Base-by-base conservation (phyloP, 441 rosid genomes). In the Arabidopsis lyrata region DNA sequence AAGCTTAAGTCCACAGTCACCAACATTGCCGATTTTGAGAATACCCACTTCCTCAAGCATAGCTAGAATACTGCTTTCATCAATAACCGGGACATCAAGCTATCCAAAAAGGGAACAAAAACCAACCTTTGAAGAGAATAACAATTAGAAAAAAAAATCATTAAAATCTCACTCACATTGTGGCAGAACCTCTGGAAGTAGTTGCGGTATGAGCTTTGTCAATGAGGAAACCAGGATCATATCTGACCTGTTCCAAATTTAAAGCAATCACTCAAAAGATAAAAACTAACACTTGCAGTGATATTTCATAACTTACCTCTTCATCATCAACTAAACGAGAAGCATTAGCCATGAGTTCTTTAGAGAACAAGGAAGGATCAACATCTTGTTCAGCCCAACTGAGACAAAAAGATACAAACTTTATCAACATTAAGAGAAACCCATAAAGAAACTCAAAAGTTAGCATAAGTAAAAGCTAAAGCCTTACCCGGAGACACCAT, bases 331-430 rank as follows among this genome's bases (percentile, higher is more conserved):
- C 86, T 0, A 92, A 41, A 73, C 74, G 74, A 47, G 86, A 86
- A 82, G 89, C 93, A 80, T 87, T 88, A 39, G 86, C 79, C 86
- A 92, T 89, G 67, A 94, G 77, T 80, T 94, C 97, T 68, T 63
- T 80, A 4, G 99, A 82, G 63, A 95, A 95, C 57, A 95, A 69
- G n/a, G 97, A 86, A 78, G 99, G 97, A 79, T 95, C 97, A 84
- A 95, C 97, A 81, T 95, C 84, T 77, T 79, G 77, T 77, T 87
- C 97, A 73, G 94, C 97, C 97, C 99, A 94, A 68, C 99, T 92
- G 75, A 63, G 70, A 81, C 65, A 18, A 22, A 34, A 79, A 68
- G 55, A 72, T 60, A 60, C 0, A 60, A 66, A 52, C 68, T 72
- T 72, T 52, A 65, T 8, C 62, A 52, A 56, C 45, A 32, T 3